Evolutionary conservation across 768 basidiomycete genomes (phyloP), one percentile per base, ranked within the genome.

Genomic region (Plicaturopsis crispa): DNA sequence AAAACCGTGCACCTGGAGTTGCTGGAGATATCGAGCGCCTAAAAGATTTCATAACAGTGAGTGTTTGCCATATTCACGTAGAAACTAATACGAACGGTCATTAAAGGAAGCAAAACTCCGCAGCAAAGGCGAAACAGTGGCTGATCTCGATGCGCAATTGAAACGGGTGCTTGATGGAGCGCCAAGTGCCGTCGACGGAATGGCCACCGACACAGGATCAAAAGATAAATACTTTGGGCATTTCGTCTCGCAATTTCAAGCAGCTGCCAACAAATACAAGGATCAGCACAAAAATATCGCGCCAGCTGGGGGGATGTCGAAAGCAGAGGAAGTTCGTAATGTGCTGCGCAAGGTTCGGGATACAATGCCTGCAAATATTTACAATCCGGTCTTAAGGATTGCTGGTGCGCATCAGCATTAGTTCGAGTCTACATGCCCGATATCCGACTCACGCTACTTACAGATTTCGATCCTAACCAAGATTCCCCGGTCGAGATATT

Each of bases 401-500:
- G 42, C 40, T 39, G 52, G 50, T 46, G 35, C n/a, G 24, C 11
- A 26, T 21, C 16, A 31, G 14, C 20, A 22, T 18, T 6, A 16
- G 32, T 40, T 37, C 6, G 6, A 18, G 22, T n/a, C n/a, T n/a
- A n/a, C n/a, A n/a, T n/a, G n/a, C n/a, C n/a, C n/a, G n/a, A n/a
- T n/a, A n/a, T n/a, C n/a, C n/a, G n/a, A n/a, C n/a, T n/a, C n/a
- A n/a, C 45, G 5, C 5, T 24, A 26, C 31, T 41, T 14, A 17
- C 28, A 60, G 64, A 54, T 5, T 36, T 66, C 7, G 56, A 67
- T 43, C 48, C 56, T 2, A 54, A 65, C 42, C 39, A 40, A 19
- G 62, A 65, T 40, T 61, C 57, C 6, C 63, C 63, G 1, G 50
- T 55, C 8, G 62, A 69, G 41, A 56, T 66, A 3, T 50, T 69